Evolutionary conservation across 257 asterid genomes (phyloP).

Genomic region (Jasminum sambac): DNA sequence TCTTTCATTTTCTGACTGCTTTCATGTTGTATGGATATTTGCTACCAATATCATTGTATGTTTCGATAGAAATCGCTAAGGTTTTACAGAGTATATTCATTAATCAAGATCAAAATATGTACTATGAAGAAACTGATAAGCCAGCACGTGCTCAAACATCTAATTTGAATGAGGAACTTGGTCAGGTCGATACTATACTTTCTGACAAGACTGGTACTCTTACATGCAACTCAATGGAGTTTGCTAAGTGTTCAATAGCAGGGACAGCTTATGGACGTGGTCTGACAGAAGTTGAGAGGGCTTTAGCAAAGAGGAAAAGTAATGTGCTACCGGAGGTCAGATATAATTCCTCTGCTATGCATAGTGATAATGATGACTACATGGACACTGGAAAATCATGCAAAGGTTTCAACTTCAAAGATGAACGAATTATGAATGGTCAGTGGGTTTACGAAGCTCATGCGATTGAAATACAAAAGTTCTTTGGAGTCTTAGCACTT

Average conservation of each 20-base stretch:
- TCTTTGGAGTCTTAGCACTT: slow-evolving; percentile 78
- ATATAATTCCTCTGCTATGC: slow-evolving; percentile 27
- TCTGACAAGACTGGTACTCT: slow-evolving; percentile 98
- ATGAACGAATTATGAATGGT: slow-evolving; percentile 83
- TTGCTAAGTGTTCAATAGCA: slow-evolving; percentile 83
- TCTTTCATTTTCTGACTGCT: slow-evolving; percentile 85
- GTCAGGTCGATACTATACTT: slow-evolving; percentile 81
- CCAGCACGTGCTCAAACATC: slow-evolving; percentile 95
- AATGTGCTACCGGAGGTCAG: slow-evolving; percentile 33
- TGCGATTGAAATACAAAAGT: slow-evolving; percentile 60
- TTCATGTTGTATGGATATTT: slow-evolving; percentile 87
- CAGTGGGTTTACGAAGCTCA: slow-evolving; percentile 70
- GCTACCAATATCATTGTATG: slow-evolving; percentile 87
- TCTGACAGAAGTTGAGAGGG: slow-evolving; percentile 91
- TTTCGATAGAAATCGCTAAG: slow-evolving; percentile 89
- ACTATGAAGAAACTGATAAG: slow-evolving; percentile 67
- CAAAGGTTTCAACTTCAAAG: slow-evolving; percentile 85
- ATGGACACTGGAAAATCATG: slow-evolving; percentile 37
- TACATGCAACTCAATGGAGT: slow-evolving; percentile 96
- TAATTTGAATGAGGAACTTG: slow-evolving; percentile 97
- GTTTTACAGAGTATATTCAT: slow-evolving; percentile 81
- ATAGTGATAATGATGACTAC: slow-evolving; percentile 23
- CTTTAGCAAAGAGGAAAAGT: slow-evolving; percentile 62
- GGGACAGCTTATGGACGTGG: slow-evolving; percentile 85
- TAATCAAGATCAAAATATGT: slow-evolving; percentile 84